Conservation (phyloP, 1,284 basidiomycete genomes). For the Ustilago loliicola region DNA sequence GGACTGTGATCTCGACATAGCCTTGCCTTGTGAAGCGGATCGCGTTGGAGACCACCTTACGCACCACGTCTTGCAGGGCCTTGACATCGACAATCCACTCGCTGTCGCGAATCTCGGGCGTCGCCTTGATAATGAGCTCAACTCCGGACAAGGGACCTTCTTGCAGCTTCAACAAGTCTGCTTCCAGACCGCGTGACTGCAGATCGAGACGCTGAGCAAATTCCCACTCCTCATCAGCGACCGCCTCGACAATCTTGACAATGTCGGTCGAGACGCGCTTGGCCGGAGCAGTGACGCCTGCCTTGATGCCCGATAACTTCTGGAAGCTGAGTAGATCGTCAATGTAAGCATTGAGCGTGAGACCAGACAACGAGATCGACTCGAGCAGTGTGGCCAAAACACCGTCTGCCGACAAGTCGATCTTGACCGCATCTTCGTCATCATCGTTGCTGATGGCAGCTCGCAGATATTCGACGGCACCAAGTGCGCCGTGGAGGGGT, state of each 20-base stretch:
- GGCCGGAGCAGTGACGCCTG: neutral
- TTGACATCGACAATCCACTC: slow-evolving; percentile 39
- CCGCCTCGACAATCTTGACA: slow-evolving; percentile 49
- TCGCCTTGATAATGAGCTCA: slow-evolving; percentile 55
- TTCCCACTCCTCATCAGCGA: slow-evolving; percentile 56
- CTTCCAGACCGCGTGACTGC: slow-evolving; percentile 32
- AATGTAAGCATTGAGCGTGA: slow-evolving; percentile 57
- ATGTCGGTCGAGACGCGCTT: slow-evolving; percentile 32
- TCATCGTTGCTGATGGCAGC: slow-evolving; percentile 32
- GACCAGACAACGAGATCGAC: slow-evolving; percentile 52
- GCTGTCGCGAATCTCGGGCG: slow-evolving; percentile 27
- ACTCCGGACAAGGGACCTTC: slow-evolving; percentile 29
- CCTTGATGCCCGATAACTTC: slow-evolving; percentile 45
- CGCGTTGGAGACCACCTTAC: slow-evolving; percentile 58
- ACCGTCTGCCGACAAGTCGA: slow-evolving; percentile 50
- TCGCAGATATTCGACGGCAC: slow-evolving; percentile 57
- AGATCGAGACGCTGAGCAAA: slow-evolving; percentile 48
- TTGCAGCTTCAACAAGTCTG: slow-evolving; percentile 4
- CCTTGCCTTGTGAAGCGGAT: slow-evolving; percentile 53
- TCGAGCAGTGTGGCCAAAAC: slow-evolving; percentile 53
- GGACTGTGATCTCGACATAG: slow-evolving; percentile 44
- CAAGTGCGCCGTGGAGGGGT: slow-evolving; percentile 61
- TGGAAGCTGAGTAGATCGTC: slow-evolving; percentile 64
- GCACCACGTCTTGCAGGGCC: slow-evolving; percentile 47
- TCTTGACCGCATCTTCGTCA: slow-evolving; percentile 29